phyloP scores from a whole-genome alignment of 2,329 filamentous ascomycete species.

The Geoglossum cookeanum region DNA sequence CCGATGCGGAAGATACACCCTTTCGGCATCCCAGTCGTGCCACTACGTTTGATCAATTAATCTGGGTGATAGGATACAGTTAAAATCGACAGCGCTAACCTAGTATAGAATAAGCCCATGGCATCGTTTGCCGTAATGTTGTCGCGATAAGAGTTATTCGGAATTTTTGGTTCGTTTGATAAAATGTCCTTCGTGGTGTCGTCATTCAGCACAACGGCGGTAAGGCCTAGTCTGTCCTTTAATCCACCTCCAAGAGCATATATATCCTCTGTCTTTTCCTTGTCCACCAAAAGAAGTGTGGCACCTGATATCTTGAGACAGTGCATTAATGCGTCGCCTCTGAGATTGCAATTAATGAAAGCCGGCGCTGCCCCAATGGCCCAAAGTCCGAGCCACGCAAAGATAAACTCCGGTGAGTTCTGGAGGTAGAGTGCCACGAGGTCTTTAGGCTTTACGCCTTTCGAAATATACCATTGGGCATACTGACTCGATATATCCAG shows the following conservation, averaged over 20 bases:
- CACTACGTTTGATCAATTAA: conserved; percentile 24
- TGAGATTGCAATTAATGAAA: conserved; percentile 51
- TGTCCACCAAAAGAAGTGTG: conserved; percentile 38
- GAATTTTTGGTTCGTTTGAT: conserved; percentile 29
- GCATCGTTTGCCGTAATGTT: conserved; percentile 34
- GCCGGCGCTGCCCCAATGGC: conserved; percentile 49
- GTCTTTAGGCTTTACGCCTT: conserved; percentile 38
- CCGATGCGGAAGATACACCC: conserved; percentile 34
- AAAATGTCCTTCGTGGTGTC: conserved; percentile 28
- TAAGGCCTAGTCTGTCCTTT: conserved; percentile 40
- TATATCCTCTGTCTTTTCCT: conserved; percentile 15
- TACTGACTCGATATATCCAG: conserved; percentile 39
- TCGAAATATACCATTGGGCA: conserved; percentile 39
- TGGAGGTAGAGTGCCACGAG: conserved; percentile 47
- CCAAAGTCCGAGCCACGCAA: conserved; percentile 44
- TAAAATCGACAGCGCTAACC: conserved; percentile 17
- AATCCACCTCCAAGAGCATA: conserved; percentile 32
- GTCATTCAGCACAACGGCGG: conserved; percentile 33
- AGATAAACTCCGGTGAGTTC: conserved; percentile 48
- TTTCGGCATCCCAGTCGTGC: conserved; percentile 60
- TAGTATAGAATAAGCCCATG: conserved; percentile 51
- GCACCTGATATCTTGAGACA: conserved; percentile 40
- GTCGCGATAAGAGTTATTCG: conserved; percentile 35
- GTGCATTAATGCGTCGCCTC: conserved; percentile 43
- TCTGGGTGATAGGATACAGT: background rate